These are phyloP conservation scores for Penicillium sp. DNA, from an alignment of 2,329 filamentous ascomycete genomes.

Conservation along the genomic window DNA sequence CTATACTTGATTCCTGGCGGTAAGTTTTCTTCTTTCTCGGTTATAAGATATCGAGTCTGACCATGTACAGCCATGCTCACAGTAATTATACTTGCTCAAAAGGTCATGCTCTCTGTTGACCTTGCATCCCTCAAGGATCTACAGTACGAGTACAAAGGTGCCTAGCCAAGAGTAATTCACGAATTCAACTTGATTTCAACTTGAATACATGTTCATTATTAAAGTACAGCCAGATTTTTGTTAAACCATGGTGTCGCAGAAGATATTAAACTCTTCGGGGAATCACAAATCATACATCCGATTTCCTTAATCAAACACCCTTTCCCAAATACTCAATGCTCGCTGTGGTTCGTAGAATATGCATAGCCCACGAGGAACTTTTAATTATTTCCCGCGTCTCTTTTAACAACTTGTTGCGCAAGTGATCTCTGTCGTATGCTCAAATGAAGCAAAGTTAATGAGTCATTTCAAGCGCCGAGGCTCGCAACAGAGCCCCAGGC, in stretches of 20 bases:
- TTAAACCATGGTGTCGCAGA: conserved; percentile 2
- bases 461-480: not conserved
- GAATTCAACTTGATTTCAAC: not conserved
- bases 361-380: not conserved
- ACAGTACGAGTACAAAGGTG: conserved; percentile 44
- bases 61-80: conserved; percentile 34
- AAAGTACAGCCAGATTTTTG: conserved; percentile 4
- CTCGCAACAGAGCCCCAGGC: conserved; percentile 15
- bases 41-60: conserved; percentile 16
- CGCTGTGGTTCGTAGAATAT: not conserved
- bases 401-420: not conserved
- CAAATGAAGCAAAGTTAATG: not conserved
- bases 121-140: conserved; percentile 37
- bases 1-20: conserved; percentile 40
- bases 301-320: not conserved
- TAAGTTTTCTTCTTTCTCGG: conserved; percentile 21
- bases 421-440: not conserved
- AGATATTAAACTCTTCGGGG: conserved; percentile 6
- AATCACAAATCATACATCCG: conserved; percentile 7
- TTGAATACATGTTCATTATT: not conserved
- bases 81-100: conserved; percentile 31
- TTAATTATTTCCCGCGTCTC: not conserved
- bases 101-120: conserved; percentile 40
- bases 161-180: conserved; percentile 19
- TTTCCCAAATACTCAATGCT: not conserved